Evolutionary conservation across 192 early-diverging fungal species (phyloP).

Genomic region (Blastocladiella britannica): DNA sequence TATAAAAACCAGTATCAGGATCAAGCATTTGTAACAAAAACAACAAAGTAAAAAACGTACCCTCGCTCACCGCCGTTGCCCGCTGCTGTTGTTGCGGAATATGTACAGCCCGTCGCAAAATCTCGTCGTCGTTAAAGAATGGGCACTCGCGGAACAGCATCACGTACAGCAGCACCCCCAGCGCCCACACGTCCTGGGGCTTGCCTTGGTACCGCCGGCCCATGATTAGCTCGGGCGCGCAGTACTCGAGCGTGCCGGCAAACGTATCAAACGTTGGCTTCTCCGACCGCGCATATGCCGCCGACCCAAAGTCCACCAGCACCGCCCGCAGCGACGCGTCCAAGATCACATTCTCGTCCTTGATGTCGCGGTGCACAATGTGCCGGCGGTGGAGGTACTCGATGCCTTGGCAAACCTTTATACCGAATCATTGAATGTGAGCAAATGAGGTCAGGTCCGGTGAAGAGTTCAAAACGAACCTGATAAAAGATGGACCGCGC

Average conservation of each 20-base stretch:
- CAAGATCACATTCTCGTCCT: constrained; percentile 73
- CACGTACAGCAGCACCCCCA: constrained; percentile 57
- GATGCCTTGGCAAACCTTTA: constrained; percentile 24
- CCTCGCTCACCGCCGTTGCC: constrained; percentile 31
- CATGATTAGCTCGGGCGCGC: constrained; percentile 46
- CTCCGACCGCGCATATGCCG: constrained; percentile 31
- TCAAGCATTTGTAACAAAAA: not conserved
- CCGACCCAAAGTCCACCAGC: constrained; percentile 59
- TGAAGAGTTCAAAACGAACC: no score
- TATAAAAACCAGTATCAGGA: not conserved
- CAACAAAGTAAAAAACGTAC: constrained; percentile 6
- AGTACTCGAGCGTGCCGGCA: constrained; percentile 54
- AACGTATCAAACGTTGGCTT: constrained; percentile 37
- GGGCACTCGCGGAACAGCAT: constrained; percentile 51
- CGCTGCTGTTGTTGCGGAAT: no score
- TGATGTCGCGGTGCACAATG: constrained; percentile 72
- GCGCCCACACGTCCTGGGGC: constrained; percentile 66
- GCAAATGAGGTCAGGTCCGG: no score
- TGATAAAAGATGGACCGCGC: constrained; percentile 34
- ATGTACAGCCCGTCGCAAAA: constrained; percentile 29
- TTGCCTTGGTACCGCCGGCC: constrained; percentile 47
- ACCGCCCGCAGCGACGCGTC: constrained; percentile 21
- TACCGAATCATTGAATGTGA: no score
- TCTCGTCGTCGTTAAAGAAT: constrained; percentile 45
- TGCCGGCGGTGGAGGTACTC: constrained; percentile 42